Evolutionary conservation across 352 stramenopile genomes (phyloP).

Genomic region (Globisporangium lucens): DNA sequence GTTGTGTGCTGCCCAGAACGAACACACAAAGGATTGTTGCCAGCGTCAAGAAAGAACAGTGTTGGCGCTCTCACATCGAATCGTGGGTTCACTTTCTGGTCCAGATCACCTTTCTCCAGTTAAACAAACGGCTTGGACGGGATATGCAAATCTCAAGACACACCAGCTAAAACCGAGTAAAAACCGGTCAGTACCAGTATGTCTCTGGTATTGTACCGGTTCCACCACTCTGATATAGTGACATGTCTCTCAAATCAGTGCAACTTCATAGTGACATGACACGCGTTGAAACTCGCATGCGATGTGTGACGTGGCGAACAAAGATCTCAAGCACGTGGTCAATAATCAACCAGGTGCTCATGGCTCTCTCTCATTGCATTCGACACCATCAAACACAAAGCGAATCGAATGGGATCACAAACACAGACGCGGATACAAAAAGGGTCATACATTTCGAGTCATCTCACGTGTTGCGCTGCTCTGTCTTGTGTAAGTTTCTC

Average conservation of each 20-base stretch:
- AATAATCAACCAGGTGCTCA: background rate
- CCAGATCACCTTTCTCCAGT: background rate
- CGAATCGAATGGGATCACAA: background rate
- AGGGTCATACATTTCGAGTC: background rate
- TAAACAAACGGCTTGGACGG: background rate
- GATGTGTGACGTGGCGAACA: background rate
- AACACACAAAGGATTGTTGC: too few species aligned
- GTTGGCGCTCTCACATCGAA: background rate
- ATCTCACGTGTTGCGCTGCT: background rate
- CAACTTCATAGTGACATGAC: too few species aligned
- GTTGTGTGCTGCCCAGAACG: too few species aligned
- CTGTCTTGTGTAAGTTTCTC: slow-evolving; percentile 16
- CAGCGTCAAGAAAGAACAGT: too few species aligned
- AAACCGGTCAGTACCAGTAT: too few species aligned
- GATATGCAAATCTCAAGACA: background rate
- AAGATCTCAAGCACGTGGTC: background rate
- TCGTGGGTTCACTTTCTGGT: background rate
- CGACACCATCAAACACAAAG: background rate
- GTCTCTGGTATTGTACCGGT: background rate
- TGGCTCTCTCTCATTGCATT: background rate
- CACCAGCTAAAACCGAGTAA: background rate
- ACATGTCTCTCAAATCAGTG: too few species aligned
- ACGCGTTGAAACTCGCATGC: too few species aligned
- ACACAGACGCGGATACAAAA: background rate
- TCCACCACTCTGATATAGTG: background rate